Base-by-base conservation (phyloP, 345 rosid genomes). In the Brassica nigra region DNA sequence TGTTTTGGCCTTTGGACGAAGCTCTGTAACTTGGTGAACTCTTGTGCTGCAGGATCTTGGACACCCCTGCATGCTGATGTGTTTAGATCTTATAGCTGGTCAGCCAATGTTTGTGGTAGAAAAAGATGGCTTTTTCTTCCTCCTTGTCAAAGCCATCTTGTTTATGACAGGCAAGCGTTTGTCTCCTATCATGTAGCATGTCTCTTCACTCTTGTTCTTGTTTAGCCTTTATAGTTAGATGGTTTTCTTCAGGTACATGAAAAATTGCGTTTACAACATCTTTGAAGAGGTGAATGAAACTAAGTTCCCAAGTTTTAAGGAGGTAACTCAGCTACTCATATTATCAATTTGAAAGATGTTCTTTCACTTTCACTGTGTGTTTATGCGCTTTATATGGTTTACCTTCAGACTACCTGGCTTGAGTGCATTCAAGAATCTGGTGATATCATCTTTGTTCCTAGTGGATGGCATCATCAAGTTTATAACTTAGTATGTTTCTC, bases 391-490 rank as follows among this genome's bases (percentile, higher is more conserved):
- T 62, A 16, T 30, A 10, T 57, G 64, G 52, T 69, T 34, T 79
- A 27, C 18, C n/a, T 80, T 83, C 79, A 92, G 98, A 87, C 97
- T 47, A 65, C 86, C 76, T 95, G 99, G 99, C 73, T 88, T 74
- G 97, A 90, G 66, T 91, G 97, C 83, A 80, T 78, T 82, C 99
- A 92, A 85, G 91, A 86, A 76, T 71, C 82, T 34, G 89, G 89
- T 70, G 96, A 91, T 78, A 82, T 87, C 70, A 87, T 92, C 74
- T 92, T 89, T 87, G 98, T 92, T 71, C 98, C 98, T 27, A 91
- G 98, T 68, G 98, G 99, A 79, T 95, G 98, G 99, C 91, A 90
- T 85, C 95, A 95, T 87, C 98, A 95, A 92, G 99, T 95, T 69
- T 93, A 87, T 69, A 95, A 95, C 89, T 83, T 92, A 91, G 98